Conservation (phyloP, 257 asterid genomes). For the Nicotiana tabacum region DNA sequence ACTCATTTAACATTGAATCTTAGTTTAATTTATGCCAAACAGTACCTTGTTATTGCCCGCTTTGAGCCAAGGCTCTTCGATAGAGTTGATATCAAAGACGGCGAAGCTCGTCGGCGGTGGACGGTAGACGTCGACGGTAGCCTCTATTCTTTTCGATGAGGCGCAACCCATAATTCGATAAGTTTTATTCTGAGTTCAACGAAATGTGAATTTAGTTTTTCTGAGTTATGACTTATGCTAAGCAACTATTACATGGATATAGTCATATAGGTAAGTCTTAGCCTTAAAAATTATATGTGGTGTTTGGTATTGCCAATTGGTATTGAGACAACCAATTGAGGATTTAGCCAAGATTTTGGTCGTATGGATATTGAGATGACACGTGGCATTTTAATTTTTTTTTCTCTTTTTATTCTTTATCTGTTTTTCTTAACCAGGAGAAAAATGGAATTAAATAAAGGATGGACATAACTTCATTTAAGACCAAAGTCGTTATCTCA, state of each 20-base stretch:
- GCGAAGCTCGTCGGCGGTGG: constrained; percentile 80
- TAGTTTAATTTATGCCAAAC: neutral
- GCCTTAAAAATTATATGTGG: constrained; percentile 22
- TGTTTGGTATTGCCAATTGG: constrained; percentile 12
- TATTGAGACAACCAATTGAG: constrained; percentile 15
- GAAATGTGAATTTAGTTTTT: neutral
- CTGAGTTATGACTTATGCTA: neutral
- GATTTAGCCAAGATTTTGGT: neutral
- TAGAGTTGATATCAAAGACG: constrained; percentile 63
- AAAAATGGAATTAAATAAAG: neutral
- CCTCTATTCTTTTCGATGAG: constrained; percentile 61
- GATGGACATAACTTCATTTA: neutral
- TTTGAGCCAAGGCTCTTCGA: constrained; percentile 85
- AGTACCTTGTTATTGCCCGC: neutral
- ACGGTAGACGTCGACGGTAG: constrained; percentile 60
- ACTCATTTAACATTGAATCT: neutral
- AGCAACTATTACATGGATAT: neutral
- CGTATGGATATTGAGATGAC: neutral
- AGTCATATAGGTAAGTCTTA: neutral
- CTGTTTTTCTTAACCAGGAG: neutral
- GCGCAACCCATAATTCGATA: constrained; percentile 60
- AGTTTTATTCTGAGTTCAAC: neutral
- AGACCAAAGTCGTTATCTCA: neutral
- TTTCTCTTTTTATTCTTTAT: neutral
- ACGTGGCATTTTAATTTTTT: neutral